Base-by-base conservation (phyloP, 139 green algal genomes). In the Gonium pectorale region DNA sequence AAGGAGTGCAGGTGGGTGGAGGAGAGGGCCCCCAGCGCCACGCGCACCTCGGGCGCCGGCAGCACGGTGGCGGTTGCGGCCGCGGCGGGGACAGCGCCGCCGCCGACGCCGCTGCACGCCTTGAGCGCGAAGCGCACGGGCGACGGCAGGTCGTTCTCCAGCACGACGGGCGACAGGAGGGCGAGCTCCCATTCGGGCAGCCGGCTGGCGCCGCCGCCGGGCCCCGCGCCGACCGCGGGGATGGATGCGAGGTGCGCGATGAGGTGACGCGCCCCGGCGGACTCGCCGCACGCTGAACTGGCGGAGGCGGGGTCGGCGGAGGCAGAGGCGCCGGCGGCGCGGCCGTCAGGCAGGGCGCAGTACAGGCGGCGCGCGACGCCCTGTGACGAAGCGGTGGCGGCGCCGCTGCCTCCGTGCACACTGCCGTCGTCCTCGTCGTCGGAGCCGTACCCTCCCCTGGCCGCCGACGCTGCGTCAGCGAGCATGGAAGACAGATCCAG, bases 91-190 rank as follows among this genome's bases (percentile, higher is more conserved):
- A n/a, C 38, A 29, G 59, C 59, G 74, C 43, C 63, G 44, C 44
- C 63, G 41, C 60, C 62, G 3, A 44, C n/a, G 77, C 77, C n/a
- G 44, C 31, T n/a, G 59, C 51, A 74, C n/a, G 59, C 41, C 21
- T 64, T 44, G 6, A 83, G 59, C 2, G 62, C n/a, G 62, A 83
- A 73, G 19, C 77, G 77, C 33, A 44, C 62, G 1, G 77, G 60
- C 3, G 77, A 46, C 2, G 79, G 79, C 66, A 85, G 66, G 26
- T 78, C 63, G 43, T 96, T 96, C 38, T 87, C 78, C 31, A 96
- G 51, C 35, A 90, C 75, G 11, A 95, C 66, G 0, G 93, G 91
- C 2, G 94, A 70, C 46, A 82, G 41, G 2, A 96, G 19, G 35
- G 86, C 46, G 17, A 96, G 78, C 63, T 89, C 67, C 87, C 88